Conservation (phyloP, 139 green algal genomes). For the Klebsormidium nitens region DNA sequence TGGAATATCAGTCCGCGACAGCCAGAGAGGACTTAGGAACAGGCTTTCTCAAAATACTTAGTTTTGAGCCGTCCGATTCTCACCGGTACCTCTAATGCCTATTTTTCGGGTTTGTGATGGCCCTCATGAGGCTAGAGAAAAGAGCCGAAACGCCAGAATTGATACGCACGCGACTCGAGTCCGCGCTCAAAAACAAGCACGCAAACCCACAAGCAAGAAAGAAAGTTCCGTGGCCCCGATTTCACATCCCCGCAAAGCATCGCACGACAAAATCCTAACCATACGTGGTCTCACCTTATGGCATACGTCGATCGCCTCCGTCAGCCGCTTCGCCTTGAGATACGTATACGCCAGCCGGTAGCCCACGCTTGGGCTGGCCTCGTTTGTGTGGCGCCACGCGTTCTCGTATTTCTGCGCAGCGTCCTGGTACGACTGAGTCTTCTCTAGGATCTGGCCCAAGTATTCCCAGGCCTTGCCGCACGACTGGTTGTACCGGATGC, state of each 20-base stretch:
- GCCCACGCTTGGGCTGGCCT: slow-evolving; percentile 48
- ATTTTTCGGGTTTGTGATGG: too few species aligned
- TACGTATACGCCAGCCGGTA: slow-evolving; percentile 81
- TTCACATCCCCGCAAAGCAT: neutral
- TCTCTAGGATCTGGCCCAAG: slow-evolving; percentile 67
- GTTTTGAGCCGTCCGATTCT: too few species aligned
- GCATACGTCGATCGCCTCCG: slow-evolving; percentile 68
- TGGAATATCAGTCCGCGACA: too few species aligned
- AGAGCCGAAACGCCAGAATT: too few species aligned
- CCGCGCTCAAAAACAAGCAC: too few species aligned
- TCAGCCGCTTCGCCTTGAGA: slow-evolving; percentile 62
- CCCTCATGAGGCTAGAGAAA: too few species aligned
- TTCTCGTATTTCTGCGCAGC: slow-evolving; percentile 69
- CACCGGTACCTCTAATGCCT: too few species aligned
- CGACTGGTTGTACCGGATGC: slow-evolving; percentile 75
- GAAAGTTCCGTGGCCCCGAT: too few species aligned
- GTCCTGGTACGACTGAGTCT: slow-evolving; percentile 70
- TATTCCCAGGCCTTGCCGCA: slow-evolving; percentile 62
- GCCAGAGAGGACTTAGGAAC: too few species aligned
- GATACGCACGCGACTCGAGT: too few species aligned
- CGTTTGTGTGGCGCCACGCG: slow-evolving; percentile 58
- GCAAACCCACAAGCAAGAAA: slow-evolving; percentile 13
- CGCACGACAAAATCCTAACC: too few species aligned
- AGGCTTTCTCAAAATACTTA: too few species aligned
- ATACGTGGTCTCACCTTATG: slow-evolving; percentile 52